These are phyloP conservation scores for Alisma plantagoaquatica DNA, from an alignment of 106 monocot species.

Conservation along the genomic window DNA sequence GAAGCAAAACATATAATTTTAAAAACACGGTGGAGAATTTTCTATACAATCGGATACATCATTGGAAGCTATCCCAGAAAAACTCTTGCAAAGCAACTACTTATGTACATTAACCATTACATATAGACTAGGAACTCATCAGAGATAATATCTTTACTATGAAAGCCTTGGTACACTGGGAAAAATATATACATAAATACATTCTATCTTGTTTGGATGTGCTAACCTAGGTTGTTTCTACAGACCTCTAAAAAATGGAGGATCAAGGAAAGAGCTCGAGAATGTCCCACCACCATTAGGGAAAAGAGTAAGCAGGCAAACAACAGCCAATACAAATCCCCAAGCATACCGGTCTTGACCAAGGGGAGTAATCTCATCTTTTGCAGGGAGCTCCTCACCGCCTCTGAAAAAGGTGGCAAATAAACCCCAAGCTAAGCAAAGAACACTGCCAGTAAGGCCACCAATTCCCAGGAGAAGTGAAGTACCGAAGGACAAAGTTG, in stretches of 20 bases:
- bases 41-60: no score
- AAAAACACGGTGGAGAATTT: no score
- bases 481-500: conserved; percentile 47
- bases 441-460: conserved; percentile 75
- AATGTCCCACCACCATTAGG: conserved; percentile 79
- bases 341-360: conserved; percentile 51
- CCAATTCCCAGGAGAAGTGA: conserved; percentile 62
- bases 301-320: conserved; percentile 77
- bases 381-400: conserved; percentile 76
- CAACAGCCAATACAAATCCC: conserved; percentile 42
- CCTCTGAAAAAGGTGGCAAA: conserved; percentile 79
- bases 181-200: no score
- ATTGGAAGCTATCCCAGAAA: no score
- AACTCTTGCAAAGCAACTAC: no score
- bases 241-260: conserved; percentile 77
- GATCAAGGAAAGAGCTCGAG: conserved; percentile 57
- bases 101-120: no score
- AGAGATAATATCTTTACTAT: no score
- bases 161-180: no score
- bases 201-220: no score
- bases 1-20: no score
- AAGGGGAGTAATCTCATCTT: conserved; percentile 73
- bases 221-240: no score
- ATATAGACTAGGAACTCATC: no score
- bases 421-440: conserved; percentile 79